Evolutionary conservation across 768 basidiomycete genomes (phyloP).

Genomic region (Nevesoporus exiguus): DNA sequence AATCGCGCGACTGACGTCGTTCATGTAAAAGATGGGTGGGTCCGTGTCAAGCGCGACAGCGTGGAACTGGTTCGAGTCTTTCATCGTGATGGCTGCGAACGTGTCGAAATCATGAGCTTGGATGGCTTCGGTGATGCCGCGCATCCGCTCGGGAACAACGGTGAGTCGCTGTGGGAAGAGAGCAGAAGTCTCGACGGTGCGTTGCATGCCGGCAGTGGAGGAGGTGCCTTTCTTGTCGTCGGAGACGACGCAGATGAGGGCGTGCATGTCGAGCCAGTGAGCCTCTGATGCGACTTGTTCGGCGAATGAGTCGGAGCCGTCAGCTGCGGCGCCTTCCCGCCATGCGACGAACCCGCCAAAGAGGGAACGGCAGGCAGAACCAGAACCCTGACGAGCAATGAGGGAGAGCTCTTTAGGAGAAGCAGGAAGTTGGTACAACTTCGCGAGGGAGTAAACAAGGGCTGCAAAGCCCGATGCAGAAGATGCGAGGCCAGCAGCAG

Average conservation of each 20-base stretch:
- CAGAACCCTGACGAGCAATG: constrained; percentile 96
- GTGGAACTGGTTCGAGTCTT: constrained; percentile 98
- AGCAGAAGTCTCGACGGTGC: constrained; percentile 87
- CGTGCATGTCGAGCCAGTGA: constrained; percentile 96
- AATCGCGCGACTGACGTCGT: constrained; percentile 94
- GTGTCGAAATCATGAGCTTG: constrained; percentile 72
- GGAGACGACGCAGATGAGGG: constrained; percentile 94
- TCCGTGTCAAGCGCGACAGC: constrained; percentile 95
- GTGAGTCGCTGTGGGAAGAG: constrained; percentile 89
- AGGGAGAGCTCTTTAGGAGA: constrained; percentile 81
- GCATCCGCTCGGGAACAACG: constrained; percentile 89
- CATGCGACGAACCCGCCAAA: constrained; percentile 98
- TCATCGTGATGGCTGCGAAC: constrained; percentile 93
- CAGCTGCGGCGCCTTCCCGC: constrained; percentile 52
- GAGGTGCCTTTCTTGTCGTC: constrained; percentile 96
- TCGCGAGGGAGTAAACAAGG: constrained; percentile 82
- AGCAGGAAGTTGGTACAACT: constrained; percentile 78
- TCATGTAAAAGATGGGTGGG: constrained; percentile 99
- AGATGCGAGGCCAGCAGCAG: constrained; percentile 95
- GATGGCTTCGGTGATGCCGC: constrained; percentile 78
- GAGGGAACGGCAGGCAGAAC: constrained; percentile 96
- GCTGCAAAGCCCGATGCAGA: constrained; percentile 98
- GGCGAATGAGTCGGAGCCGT: constrained; percentile 86
- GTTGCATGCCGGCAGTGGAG: constrained; percentile 96
- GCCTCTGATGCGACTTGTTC: constrained; percentile 77